Evolutionary conservation across 495 filamentous ascomycete genomes (phyloP), one percentile per base, ranked within the genome.

Genomic region (Podospora anserina): DNA sequence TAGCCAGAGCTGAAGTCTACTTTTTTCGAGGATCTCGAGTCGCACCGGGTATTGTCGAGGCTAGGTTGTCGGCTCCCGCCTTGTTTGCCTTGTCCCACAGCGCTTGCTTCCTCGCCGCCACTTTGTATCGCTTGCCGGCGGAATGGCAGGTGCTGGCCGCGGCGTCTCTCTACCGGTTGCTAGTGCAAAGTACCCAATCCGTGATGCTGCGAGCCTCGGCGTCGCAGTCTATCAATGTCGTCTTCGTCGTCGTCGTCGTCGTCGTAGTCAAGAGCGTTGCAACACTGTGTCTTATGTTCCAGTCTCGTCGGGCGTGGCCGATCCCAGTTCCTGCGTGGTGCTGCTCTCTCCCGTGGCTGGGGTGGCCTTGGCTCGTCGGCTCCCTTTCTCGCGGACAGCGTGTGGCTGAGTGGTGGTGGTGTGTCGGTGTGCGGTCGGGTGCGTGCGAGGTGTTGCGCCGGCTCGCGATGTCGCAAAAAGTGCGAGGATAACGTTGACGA

Each of bases 41-140:
- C n/a, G 18, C 55, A 26, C 54, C 55, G 55, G 23, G 16, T 58
- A 58, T 58, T 58, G 39, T 68, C 20, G 39, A 61, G 18, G 39
- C 28, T 57, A 49, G 64, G 32, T 66, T 59, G 64, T 57, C 49
- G 64, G 68, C 64, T 59, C 57, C 53, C 54, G 68, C 27, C 28
- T 64, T 39, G 62, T 64, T 28, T 61, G 55, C 54, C 54, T 63
- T 60, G 61, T 44, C 34, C 28, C 61, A 34, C 39, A 49, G 39
- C 39, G 39, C 39, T 18, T 61, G 11, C n/a, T 30, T 30, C 23
- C 61, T 63, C 61, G 61, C 61, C 61, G 61, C 61, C 61, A 63
- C 30, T 63, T 63, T 63, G 61, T 19, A 15, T 32, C 3, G 28
- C 30, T 26, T 28, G 27, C 26, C 61, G 23, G 19, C 60, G 27